Percentiles rank a stretch among this genome's conserved stretches.
Conservation (phyloP, 2,329 filamentous ascomycete genomes). For the Penicillium sp. region DNA sequence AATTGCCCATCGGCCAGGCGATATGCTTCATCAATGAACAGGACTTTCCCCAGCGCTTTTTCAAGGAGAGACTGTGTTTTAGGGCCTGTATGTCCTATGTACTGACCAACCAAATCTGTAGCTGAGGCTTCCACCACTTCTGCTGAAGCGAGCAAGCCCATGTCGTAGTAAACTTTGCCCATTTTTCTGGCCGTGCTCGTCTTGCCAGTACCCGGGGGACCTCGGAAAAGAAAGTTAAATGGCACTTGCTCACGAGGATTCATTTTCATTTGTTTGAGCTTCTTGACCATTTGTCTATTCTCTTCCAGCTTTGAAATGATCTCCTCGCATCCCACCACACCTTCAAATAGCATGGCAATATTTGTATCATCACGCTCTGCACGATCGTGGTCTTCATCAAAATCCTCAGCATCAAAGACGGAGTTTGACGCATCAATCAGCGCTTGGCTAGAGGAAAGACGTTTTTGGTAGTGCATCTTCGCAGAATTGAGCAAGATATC, state of each 20-base stretch:
- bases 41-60: slow-evolving; percentile 59
- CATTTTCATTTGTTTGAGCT: slow-evolving; percentile 49
- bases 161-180: slow-evolving; percentile 70
- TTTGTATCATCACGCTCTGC: slow-evolving; percentile 47
- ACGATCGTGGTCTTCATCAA: slow-evolving; percentile 59
- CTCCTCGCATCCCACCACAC: slow-evolving; percentile 55
- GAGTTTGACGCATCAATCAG: slow-evolving; percentile 18
- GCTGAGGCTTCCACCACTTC: slow-evolving; percentile 65
- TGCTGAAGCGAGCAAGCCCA: slow-evolving; percentile 60
- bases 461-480: slow-evolving; percentile 50
- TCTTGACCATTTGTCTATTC: slow-evolving; percentile 52
- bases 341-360: slow-evolving; percentile 53
- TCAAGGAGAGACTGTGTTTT: slow-evolving; percentile 61
- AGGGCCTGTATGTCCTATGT: slow-evolving; percentile 65
- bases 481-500: slow-evolving; percentile 62
- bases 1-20: slow-evolving; percentile 57
- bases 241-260: slow-evolving; percentile 59
- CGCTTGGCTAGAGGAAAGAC: slow-evolving; percentile 23
- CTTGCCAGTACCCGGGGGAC: slow-evolving; percentile 68
- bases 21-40: slow-evolving; percentile 71
- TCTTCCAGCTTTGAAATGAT: slow-evolving; percentile 52
- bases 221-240: slow-evolving; percentile 66
- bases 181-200: slow-evolving; percentile 70
- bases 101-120: slow-evolving; percentile 65
- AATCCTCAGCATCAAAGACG: slow-evolving; percentile 38